Evolutionary conservation across 306 rosid species (phyloP).

Genomic region (Vigna nakashimae): DNA sequence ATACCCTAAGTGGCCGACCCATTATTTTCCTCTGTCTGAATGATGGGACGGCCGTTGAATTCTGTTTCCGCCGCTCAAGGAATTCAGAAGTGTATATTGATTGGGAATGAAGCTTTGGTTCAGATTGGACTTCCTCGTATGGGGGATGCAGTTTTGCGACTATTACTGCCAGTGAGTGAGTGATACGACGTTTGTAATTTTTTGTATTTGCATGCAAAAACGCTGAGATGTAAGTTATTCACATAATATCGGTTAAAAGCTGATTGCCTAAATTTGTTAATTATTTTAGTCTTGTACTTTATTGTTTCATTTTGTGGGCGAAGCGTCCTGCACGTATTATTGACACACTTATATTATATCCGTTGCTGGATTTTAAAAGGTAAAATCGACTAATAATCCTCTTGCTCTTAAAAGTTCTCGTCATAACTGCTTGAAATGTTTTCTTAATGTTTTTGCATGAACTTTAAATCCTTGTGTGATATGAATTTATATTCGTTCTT

Average conservation of each 20-base stretch:
- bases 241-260: not conserved
- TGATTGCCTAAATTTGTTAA: not conserved
- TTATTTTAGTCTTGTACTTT: not conserved
- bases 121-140: conserved; percentile 57
- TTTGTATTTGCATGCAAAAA: conserved; percentile 20
- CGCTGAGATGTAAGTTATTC: not conserved
- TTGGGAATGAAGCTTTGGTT: conserved; percentile 95
- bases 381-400: no score
- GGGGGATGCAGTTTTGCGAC: conserved; percentile 43
- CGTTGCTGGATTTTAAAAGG: not conserved
- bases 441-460: no score
- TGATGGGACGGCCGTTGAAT: conserved; percentile 51
- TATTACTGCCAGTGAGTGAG: conserved; percentile 4
- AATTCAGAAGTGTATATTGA: conserved; percentile 47
- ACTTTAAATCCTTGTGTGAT: no score
- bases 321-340: not conserved
- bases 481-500: no score
- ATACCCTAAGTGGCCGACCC: conserved; percentile 85
- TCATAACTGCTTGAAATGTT: no score
- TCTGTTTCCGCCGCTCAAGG: conserved; percentile 25
- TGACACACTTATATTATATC: not conserved
- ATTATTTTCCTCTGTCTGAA: conserved; percentile 59
- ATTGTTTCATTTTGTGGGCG: not conserved
- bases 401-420: no score
- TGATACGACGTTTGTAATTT: conserved; percentile 5